phyloP scores from a whole-genome alignment of 2,329 filamentous ascomycete species.

The Botrytis cinerea region DNA sequence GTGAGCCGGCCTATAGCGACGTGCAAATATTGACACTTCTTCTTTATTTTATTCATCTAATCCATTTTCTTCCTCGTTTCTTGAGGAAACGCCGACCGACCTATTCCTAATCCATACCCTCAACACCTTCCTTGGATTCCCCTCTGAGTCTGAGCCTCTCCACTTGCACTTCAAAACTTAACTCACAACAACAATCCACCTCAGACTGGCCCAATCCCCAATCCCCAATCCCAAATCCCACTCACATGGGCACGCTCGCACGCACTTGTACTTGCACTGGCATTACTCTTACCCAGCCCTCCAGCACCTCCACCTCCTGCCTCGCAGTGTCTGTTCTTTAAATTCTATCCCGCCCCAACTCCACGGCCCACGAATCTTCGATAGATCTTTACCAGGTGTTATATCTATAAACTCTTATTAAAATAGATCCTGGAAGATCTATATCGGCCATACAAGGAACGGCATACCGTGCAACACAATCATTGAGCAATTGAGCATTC shows the following conservation, averaged over 20 bases:
- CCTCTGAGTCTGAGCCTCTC: background rate
- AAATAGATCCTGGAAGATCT: slow-evolving; percentile 26
- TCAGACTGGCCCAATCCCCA: background rate
- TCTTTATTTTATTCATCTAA: background rate
- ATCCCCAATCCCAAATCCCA: background rate
- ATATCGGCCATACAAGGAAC: slow-evolving; percentile 1
- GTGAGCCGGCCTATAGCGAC: background rate
- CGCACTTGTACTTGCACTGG: background rate
- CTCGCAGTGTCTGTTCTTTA: slow-evolving; percentile 1
- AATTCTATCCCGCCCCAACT: background rate
- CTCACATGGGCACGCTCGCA: background rate
- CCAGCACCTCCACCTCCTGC: background rate
- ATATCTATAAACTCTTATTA: slow-evolving; percentile 1
- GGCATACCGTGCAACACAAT: slow-evolving; percentile 2
- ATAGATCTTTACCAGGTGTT: background rate
- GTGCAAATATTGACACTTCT: background rate
- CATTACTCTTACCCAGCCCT: background rate
- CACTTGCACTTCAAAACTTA: background rate
- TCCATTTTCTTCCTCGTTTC: background rate
- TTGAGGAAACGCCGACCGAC: background rate
- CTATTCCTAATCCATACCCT: background rate
- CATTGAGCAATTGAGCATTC: slow-evolving; percentile 23
- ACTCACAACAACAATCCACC: background rate
- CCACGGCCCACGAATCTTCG: slow-evolving; percentile 6
- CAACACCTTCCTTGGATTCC: background rate